Evolutionary conservation across 78 protist species (phyloP).

Genomic region (Paratrimastix pyriformis): DNA sequence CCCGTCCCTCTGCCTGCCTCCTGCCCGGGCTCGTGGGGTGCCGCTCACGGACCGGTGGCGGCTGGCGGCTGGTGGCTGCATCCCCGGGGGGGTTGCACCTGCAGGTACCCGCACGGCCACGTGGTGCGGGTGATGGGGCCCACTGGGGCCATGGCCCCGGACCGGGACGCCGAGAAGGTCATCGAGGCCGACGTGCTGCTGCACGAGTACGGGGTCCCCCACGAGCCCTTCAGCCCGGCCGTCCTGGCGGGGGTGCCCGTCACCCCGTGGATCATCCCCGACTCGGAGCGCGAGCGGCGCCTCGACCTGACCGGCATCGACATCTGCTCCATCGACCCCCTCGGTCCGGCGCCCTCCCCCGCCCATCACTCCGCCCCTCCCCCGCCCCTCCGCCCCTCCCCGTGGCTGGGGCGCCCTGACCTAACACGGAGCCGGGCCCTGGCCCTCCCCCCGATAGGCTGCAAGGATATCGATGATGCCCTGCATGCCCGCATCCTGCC

Average conservation of each 20-base stretch:
- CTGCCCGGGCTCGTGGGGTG: no score
- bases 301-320: conserved; percentile 3
- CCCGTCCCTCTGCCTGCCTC: no score
- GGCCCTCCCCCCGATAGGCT: conserved; percentile 32
- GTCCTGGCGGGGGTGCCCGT: conserved; percentile 29
- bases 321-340: conserved; percentile 40
- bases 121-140: conserved; percentile 27
- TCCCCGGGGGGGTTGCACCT: conserved; percentile 16
- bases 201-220: conserved; percentile 11
- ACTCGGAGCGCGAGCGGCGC: conserved; percentile 15
- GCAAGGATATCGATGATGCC: conserved; percentile 56
- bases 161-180: neutral
- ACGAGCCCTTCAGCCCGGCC: conserved; percentile 6
- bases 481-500: conserved; percentile 20
- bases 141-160: conserved; percentile 10
- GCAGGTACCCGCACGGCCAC: conserved; percentile 30
- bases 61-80: conserved; percentile 13
- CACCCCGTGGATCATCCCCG: conserved; percentile 20
- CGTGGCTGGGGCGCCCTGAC: conserved; percentile 7
- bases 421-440: neutral
- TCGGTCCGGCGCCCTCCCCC: no score
- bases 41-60: neutral
- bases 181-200: conserved; percentile 18
- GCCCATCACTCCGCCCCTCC: neutral
- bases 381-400: conserved; percentile 18